Base-by-base conservation (phyloP, 305 asterid species). In the Plantago coronopus region DNA sequence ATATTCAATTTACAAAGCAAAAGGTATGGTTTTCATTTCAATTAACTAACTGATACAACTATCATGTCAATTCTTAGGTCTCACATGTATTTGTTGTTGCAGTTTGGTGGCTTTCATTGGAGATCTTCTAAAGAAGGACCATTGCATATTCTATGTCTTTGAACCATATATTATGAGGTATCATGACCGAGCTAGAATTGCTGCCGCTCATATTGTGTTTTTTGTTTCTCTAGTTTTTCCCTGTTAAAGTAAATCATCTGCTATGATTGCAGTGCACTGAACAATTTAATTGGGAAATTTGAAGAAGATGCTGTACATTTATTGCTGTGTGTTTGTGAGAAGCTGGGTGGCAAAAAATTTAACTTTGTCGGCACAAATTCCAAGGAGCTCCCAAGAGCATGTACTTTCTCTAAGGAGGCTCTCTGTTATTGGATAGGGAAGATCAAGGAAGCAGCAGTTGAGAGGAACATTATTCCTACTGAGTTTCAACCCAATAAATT, bases 211-310 rank as follows among this genome's bases (percentile, higher is more conserved):
- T 38, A 38, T 38, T 4, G 20, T 29, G 8, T 48, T 21, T 29
- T 48, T 31, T 13, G 49, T 11, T 31, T 57, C 45, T 21, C 25
- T 47, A 25, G 49, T 69, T 45, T 58, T 40, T 59, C 38, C 58
- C 69, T 71, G 38, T 31, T 38, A 3, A 9, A 38, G 15, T 54
- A 63, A 68, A 51, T 62, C 72, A 46, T 68, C 49, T 58, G 54
- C 45, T 54, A 66, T 66, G 66, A 61, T 76, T 81, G 83, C 95
- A 93, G 99, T 67, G 89, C 94, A 25, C 76, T 89, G 67, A 73
- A 72, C 72, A 83, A 84, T 69, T 83, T 85, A 66, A 67, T 85
- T 60, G 86, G 79, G 61, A 63, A 69, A 45, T 82, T 59, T 49
- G 79, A 72, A 57, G 96, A 83, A 57, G 94, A 82, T 59, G 89